Percentiles rank a stretch among this genome's conserved stretches.
phyloP scores from a whole-genome alignment of 1,139 yeast genomes.

The Zhuliangozyma blackwelliae region DNA sequence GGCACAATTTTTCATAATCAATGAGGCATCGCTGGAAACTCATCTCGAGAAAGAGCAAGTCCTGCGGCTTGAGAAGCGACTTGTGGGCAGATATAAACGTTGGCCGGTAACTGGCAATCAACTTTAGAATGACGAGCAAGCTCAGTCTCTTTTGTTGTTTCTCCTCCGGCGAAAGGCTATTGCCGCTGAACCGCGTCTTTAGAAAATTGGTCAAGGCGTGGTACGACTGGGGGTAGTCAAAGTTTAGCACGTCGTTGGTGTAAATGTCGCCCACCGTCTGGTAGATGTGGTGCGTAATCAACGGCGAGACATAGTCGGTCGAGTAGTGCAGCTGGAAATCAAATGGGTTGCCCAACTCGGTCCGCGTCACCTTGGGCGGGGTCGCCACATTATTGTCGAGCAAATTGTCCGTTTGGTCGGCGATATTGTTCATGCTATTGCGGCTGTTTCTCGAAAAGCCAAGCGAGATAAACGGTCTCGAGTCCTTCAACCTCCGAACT shows the following conservation, averaged over 20 bases:
- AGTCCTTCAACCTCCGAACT: slow-evolving; percentile 23
- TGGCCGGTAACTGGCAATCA: slow-evolving; percentile 69
- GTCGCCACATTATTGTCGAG: slow-evolving; percentile 12
- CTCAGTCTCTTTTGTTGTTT: slow-evolving; percentile 37
- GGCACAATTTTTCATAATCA: slow-evolving; percentile 60
- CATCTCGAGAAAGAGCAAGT: slow-evolving; percentile 61
- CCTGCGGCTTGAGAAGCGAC: slow-evolving; percentile 58
- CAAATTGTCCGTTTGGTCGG: slow-evolving; percentile 12
- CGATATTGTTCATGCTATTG: slow-evolving; percentile 9
- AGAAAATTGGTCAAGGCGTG: slow-evolving; percentile 56
- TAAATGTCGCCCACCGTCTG: slow-evolving; percentile 65
- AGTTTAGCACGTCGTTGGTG: slow-evolving; percentile 49
- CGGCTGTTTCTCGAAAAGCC: slow-evolving; percentile 22
- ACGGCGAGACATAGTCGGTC: slow-evolving; percentile 46
- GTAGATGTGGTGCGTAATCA: slow-evolving; percentile 55
- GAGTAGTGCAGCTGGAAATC: neutral
- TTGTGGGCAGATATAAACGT: slow-evolving; percentile 72
- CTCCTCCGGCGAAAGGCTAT: slow-evolving; percentile 25
- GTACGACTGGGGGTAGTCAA: slow-evolving; percentile 66
- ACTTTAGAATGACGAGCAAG: slow-evolving; percentile 53
- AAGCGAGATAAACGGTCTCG: slow-evolving; percentile 42
- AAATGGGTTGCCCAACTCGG: too few relatives aligned
- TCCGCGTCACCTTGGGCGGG: slow-evolving; percentile 4
- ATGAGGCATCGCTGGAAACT: slow-evolving; percentile 64
- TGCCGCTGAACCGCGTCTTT: slow-evolving; percentile 48